These are phyloP conservation scores for Proliferodiscus dingleyae DNA, from an alignment of 2,329 filamentous ascomycete genomes.

Conservation along the genomic window DNA sequence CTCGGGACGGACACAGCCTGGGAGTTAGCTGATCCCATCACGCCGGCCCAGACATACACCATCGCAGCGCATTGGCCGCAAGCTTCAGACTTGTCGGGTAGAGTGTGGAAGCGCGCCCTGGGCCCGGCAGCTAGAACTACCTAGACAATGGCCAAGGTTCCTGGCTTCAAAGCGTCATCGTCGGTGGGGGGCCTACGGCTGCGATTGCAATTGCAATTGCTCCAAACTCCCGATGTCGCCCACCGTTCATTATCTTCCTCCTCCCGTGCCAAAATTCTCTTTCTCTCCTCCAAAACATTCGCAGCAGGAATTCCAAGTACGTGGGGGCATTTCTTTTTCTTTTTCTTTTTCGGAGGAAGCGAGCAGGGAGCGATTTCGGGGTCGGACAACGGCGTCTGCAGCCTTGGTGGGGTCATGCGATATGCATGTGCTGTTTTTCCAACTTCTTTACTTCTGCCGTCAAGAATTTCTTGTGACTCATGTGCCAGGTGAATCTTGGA, in stretches of 20 bases:
- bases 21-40: too few relatives aligned
- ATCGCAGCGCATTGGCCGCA: too few relatives aligned
- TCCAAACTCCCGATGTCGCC: neutral
- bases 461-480: slow-evolving; percentile 13
- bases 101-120: too few relatives aligned
- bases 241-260: slow-evolving; percentile 5
- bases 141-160: slow-evolving; percentile 6
- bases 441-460: slow-evolving; percentile 9
- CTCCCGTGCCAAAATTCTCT: slow-evolving; percentile 8
- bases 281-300: slow-evolving; percentile 16
- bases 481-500: slow-evolving; percentile 6
- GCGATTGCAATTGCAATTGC: neutral
- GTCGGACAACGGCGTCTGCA: neutral
- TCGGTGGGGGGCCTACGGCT: slow-evolving; percentile 1
- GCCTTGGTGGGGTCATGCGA: slow-evolving; percentile 21
- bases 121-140: neutral
- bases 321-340: slow-evolving; percentile 10
- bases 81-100: too few relatives aligned
- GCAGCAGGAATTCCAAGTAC: slow-evolving; percentile 17
- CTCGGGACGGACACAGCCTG: too few relatives aligned
- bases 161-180: slow-evolving; percentile 17
- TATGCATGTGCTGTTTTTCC: slow-evolving; percentile 19
- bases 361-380: neutral
- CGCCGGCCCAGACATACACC: too few relatives aligned
- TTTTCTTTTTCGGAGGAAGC: neutral